Evolutionary conservation across 1,139 yeast species (phyloP).

Genomic region (Pichia sp.): DNA sequence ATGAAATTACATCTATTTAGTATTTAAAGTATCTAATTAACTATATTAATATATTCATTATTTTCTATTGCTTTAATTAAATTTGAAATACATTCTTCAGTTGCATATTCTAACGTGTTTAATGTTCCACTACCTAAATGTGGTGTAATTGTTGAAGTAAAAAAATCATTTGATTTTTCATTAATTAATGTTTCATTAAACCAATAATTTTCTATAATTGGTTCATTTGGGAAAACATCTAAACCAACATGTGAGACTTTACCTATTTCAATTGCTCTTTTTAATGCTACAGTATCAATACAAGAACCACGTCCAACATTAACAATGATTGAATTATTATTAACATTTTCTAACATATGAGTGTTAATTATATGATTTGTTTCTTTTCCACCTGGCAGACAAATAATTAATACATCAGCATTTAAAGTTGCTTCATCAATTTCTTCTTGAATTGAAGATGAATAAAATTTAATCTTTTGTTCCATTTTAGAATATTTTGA

Average conservation of each 20-base stretch:
- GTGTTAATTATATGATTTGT: constrained; percentile 53
- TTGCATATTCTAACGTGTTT: constrained; percentile 43
- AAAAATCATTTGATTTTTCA: constrained; percentile 3
- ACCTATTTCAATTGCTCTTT: constrained; percentile 61
- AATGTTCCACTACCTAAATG: constrained; percentile 71
- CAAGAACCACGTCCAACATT: constrained; percentile 77
- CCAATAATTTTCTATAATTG: constrained; percentile 37
- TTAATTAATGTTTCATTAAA: constrained; percentile 5
- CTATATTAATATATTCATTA: constrained; percentile 22
- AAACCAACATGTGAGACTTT: constrained; percentile 68
- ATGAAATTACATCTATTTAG: constrained; percentile 1
- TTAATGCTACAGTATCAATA: constrained; percentile 65
- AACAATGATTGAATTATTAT: constrained; percentile 54
- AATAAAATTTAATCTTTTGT: background rate
- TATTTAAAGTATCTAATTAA: constrained; percentile 1
- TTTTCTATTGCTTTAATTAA: constrained; percentile 36
- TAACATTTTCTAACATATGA: constrained; percentile 41
- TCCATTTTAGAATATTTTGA: constrained; percentile 1
- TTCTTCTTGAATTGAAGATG: background rate
- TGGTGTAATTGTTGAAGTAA: constrained; percentile 57
- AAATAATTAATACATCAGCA: constrained; percentile 56
- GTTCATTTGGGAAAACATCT: constrained; percentile 75
- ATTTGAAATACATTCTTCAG: constrained; percentile 41
- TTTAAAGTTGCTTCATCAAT: constrained; percentile 33
- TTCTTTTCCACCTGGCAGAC: constrained; percentile 59